Percentiles rank a stretch among this genome's conserved stretches.
These are phyloP conservation scores for Saccharomyces hybrid DNA, from an alignment of 1,139 yeast genomes.

Conservation along the genomic window DNA sequence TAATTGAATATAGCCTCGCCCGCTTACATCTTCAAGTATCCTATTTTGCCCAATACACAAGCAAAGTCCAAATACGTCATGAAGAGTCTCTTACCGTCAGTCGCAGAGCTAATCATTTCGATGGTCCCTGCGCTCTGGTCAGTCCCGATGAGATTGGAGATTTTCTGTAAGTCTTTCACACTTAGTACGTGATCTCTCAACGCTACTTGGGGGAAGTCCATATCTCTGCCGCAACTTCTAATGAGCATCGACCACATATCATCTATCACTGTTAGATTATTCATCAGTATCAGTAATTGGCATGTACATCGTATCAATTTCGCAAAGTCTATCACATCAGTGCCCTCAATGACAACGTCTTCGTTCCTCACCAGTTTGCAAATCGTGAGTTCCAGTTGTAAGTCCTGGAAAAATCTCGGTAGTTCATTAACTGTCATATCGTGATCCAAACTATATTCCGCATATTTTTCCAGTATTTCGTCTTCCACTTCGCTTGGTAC, in stretches of 20 bases:
- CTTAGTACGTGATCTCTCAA: slow-evolving; percentile 26
- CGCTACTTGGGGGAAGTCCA: slow-evolving; percentile 16
- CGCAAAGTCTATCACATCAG: slow-evolving; percentile 41
- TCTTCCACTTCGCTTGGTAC: slow-evolving; percentile 38
- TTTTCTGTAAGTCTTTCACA: slow-evolving; percentile 33
- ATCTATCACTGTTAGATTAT: slow-evolving; percentile 32
- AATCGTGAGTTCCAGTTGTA: slow-evolving; percentile 30
- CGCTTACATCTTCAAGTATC: slow-evolving; percentile 25
- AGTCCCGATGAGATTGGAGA: slow-evolving; percentile 30
- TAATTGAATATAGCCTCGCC: background rate
- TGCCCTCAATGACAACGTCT: slow-evolving; percentile 32
- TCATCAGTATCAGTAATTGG: slow-evolving; percentile 36
- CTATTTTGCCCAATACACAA: slow-evolving; percentile 39
- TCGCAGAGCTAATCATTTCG: slow-evolving; percentile 41
- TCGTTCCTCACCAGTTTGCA: slow-evolving; percentile 14
- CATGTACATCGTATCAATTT: slow-evolving; percentile 36
- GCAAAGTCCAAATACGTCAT: slow-evolving; percentile 39
- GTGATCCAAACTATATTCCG: slow-evolving; percentile 34
- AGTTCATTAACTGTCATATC: slow-evolving; percentile 33
- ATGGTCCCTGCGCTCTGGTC: slow-evolving; percentile 30
- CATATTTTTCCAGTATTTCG: slow-evolving; percentile 35
- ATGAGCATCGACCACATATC: slow-evolving; percentile 37
- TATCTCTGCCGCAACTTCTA: slow-evolving; percentile 21
- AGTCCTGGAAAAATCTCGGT: slow-evolving; percentile 24
- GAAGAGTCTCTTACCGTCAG: slow-evolving; percentile 33